These are phyloP conservation scores for Mycena filopes DNA, from an alignment of 768 basidiomycete species.

Conservation along the genomic window DNA sequence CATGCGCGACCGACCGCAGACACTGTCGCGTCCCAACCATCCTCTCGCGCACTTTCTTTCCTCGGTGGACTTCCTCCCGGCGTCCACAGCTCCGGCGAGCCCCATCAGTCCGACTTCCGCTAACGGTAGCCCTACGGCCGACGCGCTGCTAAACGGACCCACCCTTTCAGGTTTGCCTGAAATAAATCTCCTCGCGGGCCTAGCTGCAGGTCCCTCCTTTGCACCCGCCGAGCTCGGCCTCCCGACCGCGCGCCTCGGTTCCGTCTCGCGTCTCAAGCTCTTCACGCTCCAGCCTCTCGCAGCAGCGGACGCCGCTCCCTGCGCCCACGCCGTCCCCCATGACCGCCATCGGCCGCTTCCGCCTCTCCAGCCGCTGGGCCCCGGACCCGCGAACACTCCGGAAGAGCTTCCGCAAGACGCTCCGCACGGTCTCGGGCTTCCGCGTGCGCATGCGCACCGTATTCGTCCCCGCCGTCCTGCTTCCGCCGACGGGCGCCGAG, in stretches of 20 bases:
- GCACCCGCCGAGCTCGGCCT: conserved; percentile 51
- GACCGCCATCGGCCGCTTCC: conserved; percentile 49
- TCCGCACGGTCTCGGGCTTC: conserved; percentile 85
- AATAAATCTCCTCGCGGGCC: conserved; percentile 73
- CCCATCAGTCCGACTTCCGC: conserved; percentile 40
- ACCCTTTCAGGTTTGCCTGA: conserved; percentile 68
- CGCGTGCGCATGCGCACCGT: conserved; percentile 94
- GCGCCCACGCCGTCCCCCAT: conserved; percentile 62
- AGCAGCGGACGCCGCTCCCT: conserved; percentile 49
- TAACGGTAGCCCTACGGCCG: conserved; percentile 34
- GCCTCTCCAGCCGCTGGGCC: conserved; percentile 24
- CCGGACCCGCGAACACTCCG: conserved; percentile 76
- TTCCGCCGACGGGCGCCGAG: conserved; percentile 54
- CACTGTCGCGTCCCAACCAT: conserved; percentile 53
- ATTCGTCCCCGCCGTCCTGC: conserved; percentile 85
- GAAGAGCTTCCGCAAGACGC: conserved; percentile 85
- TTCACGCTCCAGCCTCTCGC: conserved; percentile 68
- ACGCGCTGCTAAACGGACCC: conserved; percentile 48
- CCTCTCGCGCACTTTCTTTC: conserved; percentile 55
- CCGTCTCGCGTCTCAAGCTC: conserved; percentile 71
- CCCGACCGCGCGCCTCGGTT: conserved; percentile 78
- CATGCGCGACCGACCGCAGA: conserved; percentile 80
- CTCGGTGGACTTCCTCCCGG: conserved; percentile 48
- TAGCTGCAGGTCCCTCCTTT: conserved; percentile 63
- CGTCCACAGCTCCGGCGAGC: conserved; percentile 38